phyloP scores from a whole-genome alignment of 1,284 basidiomycete genomes.

The Vanrija sp. region DNA sequence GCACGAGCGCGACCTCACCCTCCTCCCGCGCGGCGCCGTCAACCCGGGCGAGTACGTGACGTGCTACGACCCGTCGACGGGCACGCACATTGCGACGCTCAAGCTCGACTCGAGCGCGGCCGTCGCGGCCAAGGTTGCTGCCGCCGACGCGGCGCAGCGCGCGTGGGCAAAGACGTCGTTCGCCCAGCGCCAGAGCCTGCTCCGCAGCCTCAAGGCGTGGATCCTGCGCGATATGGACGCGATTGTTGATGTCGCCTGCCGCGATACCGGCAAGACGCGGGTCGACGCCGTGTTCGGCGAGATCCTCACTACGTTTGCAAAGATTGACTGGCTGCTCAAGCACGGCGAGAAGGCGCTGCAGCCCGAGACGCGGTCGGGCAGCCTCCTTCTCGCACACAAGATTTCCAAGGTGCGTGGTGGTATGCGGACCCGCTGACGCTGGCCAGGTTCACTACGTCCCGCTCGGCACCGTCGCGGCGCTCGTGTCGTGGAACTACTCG shows the following conservation, averaged over 20 bases:
- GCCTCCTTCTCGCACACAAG: conserved; percentile 82
- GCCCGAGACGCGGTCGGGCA: conserved; percentile 67
- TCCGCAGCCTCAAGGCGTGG: conserved; percentile 85
- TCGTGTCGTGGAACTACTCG: conserved; percentile 75
- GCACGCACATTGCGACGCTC: conserved; percentile 51
- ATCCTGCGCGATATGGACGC: conserved; percentile 69
- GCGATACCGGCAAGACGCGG: conserved; percentile 96
- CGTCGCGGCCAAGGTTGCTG: conserved; percentile 66
- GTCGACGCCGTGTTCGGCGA: conserved; percentile 86
- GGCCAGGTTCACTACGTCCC: conserved; percentile 80
- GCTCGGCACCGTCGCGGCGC: conserved; percentile 85
- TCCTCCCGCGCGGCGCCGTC: conserved; percentile 20
- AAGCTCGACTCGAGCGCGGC: conserved; percentile 64
- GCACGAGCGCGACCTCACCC: conserved; percentile 25
- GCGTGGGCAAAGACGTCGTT: conserved; percentile 71
- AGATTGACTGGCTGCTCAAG: conserved; percentile 70
- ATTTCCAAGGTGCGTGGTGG: conserved; percentile 46
- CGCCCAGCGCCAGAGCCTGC: conserved; percentile 68
- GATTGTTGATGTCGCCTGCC: conserved; percentile 82
- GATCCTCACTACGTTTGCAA: conserved; percentile 80
- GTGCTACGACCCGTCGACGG: conserved; percentile 85
- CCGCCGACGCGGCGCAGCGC: conserved; percentile 65
- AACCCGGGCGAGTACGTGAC: conserved; percentile 67
- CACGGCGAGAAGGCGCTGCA: conserved; percentile 71
- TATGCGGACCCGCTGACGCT: conserved; percentile 31